phyloP scores from a whole-genome alignment of 2,329 filamentous ascomycete genomes.

The Celoporthe dispersa region DNA sequence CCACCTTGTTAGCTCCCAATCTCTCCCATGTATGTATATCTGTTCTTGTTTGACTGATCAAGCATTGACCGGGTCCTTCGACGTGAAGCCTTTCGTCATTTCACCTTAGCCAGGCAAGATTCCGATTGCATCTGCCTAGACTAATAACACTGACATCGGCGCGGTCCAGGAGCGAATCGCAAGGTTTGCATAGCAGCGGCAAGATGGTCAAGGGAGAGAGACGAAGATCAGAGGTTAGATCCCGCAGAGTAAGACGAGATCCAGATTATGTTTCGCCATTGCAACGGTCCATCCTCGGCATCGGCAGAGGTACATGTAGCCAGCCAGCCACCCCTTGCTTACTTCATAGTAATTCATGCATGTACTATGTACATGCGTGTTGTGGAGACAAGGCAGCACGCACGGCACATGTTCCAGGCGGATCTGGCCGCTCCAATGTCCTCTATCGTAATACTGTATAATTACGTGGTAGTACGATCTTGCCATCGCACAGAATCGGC shows the following conservation, averaged over 20 bases:
- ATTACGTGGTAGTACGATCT: neutral
- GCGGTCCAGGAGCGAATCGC: neutral
- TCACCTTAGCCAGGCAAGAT: neutral
- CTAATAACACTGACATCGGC: neutral
- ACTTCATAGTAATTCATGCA: neutral
- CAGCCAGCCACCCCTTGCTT: neutral
- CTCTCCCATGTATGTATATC: neutral
- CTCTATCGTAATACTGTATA: neutral
- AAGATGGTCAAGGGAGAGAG: neutral
- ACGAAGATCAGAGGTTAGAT: conserved; percentile 6
- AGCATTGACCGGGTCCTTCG: neutral
- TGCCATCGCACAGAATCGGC: neutral
- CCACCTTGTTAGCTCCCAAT: neutral
- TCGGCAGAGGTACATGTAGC: neutral
- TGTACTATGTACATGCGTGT: neutral
- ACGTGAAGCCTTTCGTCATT: conserved; percentile 1
- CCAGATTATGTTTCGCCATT: conserved; percentile 8
- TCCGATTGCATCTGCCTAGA: too few species aligned
- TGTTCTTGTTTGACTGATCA: neutral
- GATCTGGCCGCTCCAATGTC: neutral
- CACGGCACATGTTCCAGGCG: neutral
- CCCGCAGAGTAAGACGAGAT: conserved; percentile 18
- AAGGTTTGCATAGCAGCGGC: neutral
- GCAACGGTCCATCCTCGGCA: conserved; percentile 12
- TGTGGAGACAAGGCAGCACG: neutral